Evolutionary conservation across 371 early-diverging fungal genomes (phyloP).

Genomic region (Apophysomyces sp.): DNA sequence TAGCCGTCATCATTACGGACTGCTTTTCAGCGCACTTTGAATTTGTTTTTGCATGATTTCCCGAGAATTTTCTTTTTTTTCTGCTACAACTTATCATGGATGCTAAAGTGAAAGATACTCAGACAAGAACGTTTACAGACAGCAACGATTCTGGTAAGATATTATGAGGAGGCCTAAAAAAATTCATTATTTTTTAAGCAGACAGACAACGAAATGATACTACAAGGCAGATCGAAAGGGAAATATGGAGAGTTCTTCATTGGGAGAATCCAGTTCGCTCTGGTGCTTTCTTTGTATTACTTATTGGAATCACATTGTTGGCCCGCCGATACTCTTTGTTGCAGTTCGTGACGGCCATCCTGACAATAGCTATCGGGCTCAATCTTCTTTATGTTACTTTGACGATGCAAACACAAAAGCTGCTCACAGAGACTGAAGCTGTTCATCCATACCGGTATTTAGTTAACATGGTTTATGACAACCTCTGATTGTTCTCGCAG

Average conservation of each 20-base stretch:
- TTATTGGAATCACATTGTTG: slow-evolving; percentile 29
- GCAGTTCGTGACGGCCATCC: slow-evolving; percentile 27
- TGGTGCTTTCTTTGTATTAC: slow-evolving; percentile 16
- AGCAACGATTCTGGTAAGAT: too few relatives aligned
- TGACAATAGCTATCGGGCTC: slow-evolving; percentile 36
- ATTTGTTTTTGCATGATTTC: not conserved
- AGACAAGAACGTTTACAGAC: not conserved
- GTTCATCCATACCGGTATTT: slow-evolving; percentile 37
- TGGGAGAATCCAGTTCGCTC: slow-evolving; percentile 47
- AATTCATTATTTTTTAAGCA: not conserved
- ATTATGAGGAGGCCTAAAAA: too few relatives aligned
- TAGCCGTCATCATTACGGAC: not conserved
- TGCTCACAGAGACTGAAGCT: slow-evolving; percentile 25
- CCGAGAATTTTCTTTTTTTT: not conserved
- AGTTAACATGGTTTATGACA: not conserved
- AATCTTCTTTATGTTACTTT: slow-evolving; percentile 44
- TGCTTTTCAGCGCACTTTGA: not conserved
- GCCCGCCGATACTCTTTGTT: slow-evolving; percentile 41
- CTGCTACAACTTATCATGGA: not conserved
- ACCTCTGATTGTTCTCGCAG: slow-evolving; percentile 1
- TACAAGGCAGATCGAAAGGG: slow-evolving; percentile 36
- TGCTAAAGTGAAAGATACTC: not conserved
- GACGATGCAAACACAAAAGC: slow-evolving; percentile 30
- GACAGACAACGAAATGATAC: slow-evolving; percentile 27
- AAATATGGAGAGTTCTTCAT: slow-evolving; percentile 23